Conservation (phyloP, 768 basidiomycete species). For the Cantharellus anzutake region DNA sequence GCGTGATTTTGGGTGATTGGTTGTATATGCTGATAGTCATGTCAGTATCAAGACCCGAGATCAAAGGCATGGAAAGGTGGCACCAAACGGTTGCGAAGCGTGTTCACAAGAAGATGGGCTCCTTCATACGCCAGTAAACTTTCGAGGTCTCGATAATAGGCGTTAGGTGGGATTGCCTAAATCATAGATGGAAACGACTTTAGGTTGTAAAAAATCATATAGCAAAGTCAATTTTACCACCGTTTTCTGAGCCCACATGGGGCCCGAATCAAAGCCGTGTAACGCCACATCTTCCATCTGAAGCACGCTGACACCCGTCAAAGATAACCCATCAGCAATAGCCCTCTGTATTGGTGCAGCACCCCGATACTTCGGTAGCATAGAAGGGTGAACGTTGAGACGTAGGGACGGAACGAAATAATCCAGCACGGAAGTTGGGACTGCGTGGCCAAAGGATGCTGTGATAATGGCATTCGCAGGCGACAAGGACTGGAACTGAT, state of each 20-base stretch:
- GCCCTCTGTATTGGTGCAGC: constrained; percentile 80
- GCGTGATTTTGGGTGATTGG: constrained; percentile 8
- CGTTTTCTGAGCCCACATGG: constrained; percentile 35
- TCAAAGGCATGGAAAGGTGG: neutral
- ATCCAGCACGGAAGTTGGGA: constrained; percentile 39
- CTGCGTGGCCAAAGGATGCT: constrained; percentile 80
- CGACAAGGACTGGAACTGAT: constrained; percentile 14
- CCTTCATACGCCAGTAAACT: constrained; percentile 41
- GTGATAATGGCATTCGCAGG: constrained; percentile 49
- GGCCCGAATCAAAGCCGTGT: constrained; percentile 62
- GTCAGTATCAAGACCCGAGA: neutral
- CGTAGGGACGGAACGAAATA: constrained; percentile 39
- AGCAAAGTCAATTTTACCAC: constrained; percentile 28
- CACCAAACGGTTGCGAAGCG: constrained; percentile 28
- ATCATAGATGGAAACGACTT: neutral
- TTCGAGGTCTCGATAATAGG: constrained; percentile 36
- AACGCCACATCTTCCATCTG: constrained; percentile 40
- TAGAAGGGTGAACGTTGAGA: constrained; percentile 79
- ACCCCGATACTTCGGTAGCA: constrained; percentile 75
- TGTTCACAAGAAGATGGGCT: constrained; percentile 49
- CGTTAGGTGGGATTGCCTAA: constrained; percentile 34
- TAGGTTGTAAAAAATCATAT: neutral
- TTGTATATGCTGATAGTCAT: neutral
- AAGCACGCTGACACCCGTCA: constrained; percentile 67
- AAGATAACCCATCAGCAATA: constrained; percentile 41